These are phyloP conservation scores for Cordyceps farinosa DNA, from an alignment of 2,329 filamentous ascomycete genomes.

Conservation along the genomic window DNA sequence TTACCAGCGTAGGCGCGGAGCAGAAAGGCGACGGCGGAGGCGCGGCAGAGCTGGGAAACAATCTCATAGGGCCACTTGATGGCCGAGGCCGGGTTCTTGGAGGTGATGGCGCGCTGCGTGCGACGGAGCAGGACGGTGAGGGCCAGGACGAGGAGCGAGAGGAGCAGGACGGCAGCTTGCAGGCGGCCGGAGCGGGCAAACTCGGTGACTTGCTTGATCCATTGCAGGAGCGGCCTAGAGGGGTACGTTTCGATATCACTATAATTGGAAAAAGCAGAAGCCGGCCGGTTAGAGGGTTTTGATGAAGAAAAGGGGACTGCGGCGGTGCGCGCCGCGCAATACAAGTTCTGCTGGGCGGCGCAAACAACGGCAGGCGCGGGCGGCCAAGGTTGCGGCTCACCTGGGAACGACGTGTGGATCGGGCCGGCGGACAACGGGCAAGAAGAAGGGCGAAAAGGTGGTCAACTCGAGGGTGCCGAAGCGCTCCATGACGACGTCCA, in stretches of 20 bases:
- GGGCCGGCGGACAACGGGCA: slow-evolving; percentile 19
- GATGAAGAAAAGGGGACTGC: background rate
- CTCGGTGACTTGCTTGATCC: slow-evolving; percentile 37
- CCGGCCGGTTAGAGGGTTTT: background rate
- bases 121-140: slow-evolving; percentile 18
- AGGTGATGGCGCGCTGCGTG: slow-evolving; percentile 22
- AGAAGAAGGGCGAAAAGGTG: slow-evolving; percentile 25
- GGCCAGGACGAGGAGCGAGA: slow-evolving; percentile 36
- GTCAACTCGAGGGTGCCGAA: slow-evolving; percentile 30
- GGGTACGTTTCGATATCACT: slow-evolving; percentile 15
- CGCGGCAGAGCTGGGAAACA: slow-evolving; percentile 39
- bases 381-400: background rate
- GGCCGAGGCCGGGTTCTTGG: slow-evolving; percentile 34
- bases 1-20: slow-evolving; percentile 34
- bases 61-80: slow-evolving; percentile 43
- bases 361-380: background rate
- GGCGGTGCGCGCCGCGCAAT: background rate
- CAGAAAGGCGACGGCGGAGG: slow-evolving; percentile 38
- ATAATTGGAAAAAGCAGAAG: background rate
- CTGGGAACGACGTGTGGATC: slow-evolving; percentile 18
- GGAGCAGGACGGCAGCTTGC: slow-evolving; percentile 38
- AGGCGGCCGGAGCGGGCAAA: slow-evolving; percentile 40
- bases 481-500: slow-evolving; percentile 32
- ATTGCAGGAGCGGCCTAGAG: slow-evolving; percentile 25
- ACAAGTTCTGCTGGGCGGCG: background rate